phyloP scores from a whole-genome alignment of 495 filamentous ascomycete species.

The Penicillium desertorum region DNA sequence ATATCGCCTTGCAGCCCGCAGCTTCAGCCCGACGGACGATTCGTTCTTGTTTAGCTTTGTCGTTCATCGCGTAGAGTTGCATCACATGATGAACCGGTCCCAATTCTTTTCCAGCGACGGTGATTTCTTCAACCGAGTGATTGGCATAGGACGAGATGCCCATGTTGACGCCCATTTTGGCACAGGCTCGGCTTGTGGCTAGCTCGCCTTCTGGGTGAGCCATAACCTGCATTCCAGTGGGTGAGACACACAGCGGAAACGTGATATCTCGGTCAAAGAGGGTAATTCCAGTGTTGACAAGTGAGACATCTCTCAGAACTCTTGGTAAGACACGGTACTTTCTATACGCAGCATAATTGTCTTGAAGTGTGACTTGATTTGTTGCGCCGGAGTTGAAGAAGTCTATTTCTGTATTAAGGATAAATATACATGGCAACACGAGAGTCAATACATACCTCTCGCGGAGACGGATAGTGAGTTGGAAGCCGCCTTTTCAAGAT shows the following conservation, averaged over 20 bases:
- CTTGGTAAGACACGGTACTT: constrained; percentile 51
- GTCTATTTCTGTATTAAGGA: constrained; percentile 25
- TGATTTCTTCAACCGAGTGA: constrained; percentile 53
- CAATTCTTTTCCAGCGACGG: constrained; percentile 41
- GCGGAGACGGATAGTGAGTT: constrained; percentile 11
- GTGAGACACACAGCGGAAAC: constrained; percentile 49
- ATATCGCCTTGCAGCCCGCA: constrained; percentile 60
- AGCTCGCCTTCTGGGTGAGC: constrained; percentile 68
- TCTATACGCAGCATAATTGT: constrained; percentile 45
- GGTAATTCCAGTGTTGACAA: constrained; percentile 40
- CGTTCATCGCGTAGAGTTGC: constrained; percentile 73
- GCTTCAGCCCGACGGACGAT: constrained; percentile 41
- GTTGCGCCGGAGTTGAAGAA: constrained; percentile 52
- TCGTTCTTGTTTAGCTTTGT: constrained; percentile 57
- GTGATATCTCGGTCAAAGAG: constrained; percentile 41
- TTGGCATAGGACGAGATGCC: constrained; percentile 57
- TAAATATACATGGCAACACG: not conserved
- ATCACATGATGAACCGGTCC: constrained; percentile 54
- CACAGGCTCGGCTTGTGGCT: constrained; percentile 59
- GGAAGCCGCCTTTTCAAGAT: constrained; percentile 22
- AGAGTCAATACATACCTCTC: constrained; percentile 15
- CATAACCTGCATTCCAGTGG: constrained; percentile 63
- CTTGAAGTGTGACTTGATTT: constrained; percentile 44
- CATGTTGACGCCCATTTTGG: constrained; percentile 41
- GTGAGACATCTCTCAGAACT: constrained; percentile 51